Evolutionary conservation across 2,329 filamentous ascomycete genomes (phyloP), one percentile per base, ranked within the genome.

Genomic region (Neospermospora avenae): DNA sequence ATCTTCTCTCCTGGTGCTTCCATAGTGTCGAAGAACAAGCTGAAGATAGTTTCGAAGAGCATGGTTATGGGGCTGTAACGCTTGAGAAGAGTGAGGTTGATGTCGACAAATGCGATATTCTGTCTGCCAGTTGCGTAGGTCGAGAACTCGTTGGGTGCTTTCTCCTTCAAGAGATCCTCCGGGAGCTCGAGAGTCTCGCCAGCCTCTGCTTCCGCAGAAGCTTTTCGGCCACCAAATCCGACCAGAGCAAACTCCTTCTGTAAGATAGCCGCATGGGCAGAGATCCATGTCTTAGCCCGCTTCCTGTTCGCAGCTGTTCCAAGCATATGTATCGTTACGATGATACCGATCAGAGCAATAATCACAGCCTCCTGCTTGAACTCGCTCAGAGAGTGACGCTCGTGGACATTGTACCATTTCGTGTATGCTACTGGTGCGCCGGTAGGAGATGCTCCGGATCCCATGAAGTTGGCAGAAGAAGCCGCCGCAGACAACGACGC

Each of bases 321-420:
- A 78, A 91, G 85, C 71, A 96, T 77, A 74, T 98, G 93, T 64
- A 96, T 78, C 44, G 87, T 73, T 66, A 97, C 80, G 66, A 97
- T 83, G 56, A 96, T 66, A 57, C 87, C 72, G 68, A 97, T 84
- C 71, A 92, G 80, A 35, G 84, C 83, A 62, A 97, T 78, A 70
- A 99, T 89, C 74, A 92, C 78, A 61, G 90, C 88, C 78, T 99
- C 95, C 70, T 88, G 83, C 77, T 86, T 86, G 82, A 99, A 99
- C 75, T 99, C 95, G 71, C 81, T 82, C 62, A 88, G 78, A 25
- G 86, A 86, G 71, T 93, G 87, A 71, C 95, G 91, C 83, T 98
- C 93, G 83, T 96, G 95, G 63, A 98, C 81, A 59, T 92, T 91
- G 79, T 98, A 99, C 95, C 95, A 99, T 80, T 91, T 91, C 55